Evolutionary conservation across 768 basidiomycete species (phyloP).

Genomic region (Boletus sp.): DNA sequence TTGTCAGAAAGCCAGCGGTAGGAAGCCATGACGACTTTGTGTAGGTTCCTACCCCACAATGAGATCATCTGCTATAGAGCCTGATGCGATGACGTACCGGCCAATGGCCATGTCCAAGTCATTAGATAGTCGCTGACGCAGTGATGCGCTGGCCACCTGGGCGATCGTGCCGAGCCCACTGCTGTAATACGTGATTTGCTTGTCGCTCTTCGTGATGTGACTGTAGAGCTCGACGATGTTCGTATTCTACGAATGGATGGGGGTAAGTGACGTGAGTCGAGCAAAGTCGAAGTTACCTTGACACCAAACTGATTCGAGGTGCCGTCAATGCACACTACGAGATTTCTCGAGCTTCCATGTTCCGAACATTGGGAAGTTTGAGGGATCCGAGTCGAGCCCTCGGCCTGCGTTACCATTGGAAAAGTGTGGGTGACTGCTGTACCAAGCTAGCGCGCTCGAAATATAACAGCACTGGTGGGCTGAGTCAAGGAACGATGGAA

Average conservation of each 20-base stretch:
- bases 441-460: not conserved
- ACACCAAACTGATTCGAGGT: conserved; percentile 39
- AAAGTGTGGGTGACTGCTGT: not conserved
- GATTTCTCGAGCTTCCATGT: conserved; percentile 10
- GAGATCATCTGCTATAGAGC: not conserved
- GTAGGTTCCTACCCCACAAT: conserved; percentile 33
- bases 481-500: not conserved
- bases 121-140: conserved; percentile 22
- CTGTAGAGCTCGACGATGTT: conserved; percentile 42
- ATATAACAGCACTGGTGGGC: not conserved
- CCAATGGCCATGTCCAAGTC: conserved; percentile 37
- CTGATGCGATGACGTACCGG: conserved; percentile 23
- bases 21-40: conserved; percentile 33
- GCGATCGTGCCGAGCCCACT: conserved; percentile 41
- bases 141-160: conserved; percentile 18
- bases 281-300: conserved; percentile 20
- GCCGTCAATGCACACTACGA: conserved; percentile 40
- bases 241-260: conserved; percentile 31
- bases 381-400: not conserved
- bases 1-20: conserved; percentile 44
- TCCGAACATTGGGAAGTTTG: conserved; percentile 4
- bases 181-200: conserved; percentile 40
- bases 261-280: not conserved
- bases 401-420: conserved; percentile 6
- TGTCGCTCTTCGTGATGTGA: conserved; percentile 33